Evolutionary conservation across 2,329 filamentous ascomycete species (phyloP).

Genomic region (Grosmannia serpens): DNA sequence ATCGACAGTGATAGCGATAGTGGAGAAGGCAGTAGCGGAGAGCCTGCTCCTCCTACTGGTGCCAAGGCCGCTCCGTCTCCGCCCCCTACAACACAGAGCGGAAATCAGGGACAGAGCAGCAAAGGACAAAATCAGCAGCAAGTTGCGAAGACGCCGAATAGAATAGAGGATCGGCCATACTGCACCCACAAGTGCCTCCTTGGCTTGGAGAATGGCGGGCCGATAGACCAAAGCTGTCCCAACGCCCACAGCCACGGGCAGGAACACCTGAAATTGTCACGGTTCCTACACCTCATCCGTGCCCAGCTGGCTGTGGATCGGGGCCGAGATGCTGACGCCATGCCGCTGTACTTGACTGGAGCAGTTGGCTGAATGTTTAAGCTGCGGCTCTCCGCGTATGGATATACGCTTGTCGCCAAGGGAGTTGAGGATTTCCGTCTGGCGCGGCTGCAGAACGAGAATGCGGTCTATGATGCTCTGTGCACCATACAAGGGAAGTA

Average conservation of each 20-base stretch:
- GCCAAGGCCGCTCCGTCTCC: no score
- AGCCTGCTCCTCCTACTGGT: background rate
- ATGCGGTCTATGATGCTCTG: background rate
- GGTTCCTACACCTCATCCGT: constrained; percentile 10
- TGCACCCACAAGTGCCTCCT: background rate
- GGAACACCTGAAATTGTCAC: background rate
- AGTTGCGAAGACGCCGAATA: background rate
- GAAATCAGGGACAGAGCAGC: no score
- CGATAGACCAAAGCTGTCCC: background rate
- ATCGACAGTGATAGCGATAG: no score
- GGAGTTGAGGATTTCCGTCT: constrained; percentile 19
- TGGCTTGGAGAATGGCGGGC: background rate
- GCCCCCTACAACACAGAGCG: no score
- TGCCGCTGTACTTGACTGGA: constrained; percentile 19
- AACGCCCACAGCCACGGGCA: background rate
- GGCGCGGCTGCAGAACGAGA: constrained; percentile 9
- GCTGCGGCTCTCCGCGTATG: constrained; percentile 20
- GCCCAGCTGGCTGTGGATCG: constrained; percentile 20
- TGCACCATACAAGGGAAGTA: background rate
- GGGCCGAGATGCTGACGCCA: constrained; percentile 18
- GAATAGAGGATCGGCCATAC: background rate
- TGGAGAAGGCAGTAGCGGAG: background rate
- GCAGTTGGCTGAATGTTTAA: constrained; percentile 29
- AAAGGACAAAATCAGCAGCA: no score
- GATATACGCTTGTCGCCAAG: constrained; percentile 29